Evolutionary conservation across 2,329 filamentous ascomycete genomes (phyloP), one percentile per base, ranked within the genome.

Genomic region (Talaromyces sp.): DNA sequence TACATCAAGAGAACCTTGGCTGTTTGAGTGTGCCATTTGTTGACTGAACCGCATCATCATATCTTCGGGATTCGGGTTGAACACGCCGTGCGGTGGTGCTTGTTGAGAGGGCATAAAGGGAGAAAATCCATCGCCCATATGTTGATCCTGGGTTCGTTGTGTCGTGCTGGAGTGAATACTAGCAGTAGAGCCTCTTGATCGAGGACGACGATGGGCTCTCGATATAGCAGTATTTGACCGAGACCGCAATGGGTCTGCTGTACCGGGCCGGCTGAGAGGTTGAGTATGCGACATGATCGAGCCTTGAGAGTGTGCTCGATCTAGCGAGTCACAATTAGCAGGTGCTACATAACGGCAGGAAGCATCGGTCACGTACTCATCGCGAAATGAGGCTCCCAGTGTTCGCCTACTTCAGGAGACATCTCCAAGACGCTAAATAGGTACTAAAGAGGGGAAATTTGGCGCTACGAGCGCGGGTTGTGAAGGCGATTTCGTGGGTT

Each of bases 151-250:
- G 33, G 72, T 73, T 57, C 74, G 71, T 63, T 77, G 74, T 39
- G 75, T 76, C 15, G 73, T 74, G 60, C 70, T 76, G n/a, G 77
- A 78, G 61, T 78, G 76, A 51, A 78, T 74, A 61, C 77, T 79
- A 35, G 75, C 72, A 9, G 76, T 78, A 46, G 76, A 78, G 35
- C 75, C 76, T 67, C 76, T 69, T 35, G 77, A 79, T 56, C 76
- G 69, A 53, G 76, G 73, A 53, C 73, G 75, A 53, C 72, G 73
- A 64, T 67, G 69, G 60, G 67, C 70, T 53, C 73, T 69, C 11
- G 75, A 76, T n/a, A 73, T 60, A 55, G 68, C 64, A 25, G 69
- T 74, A 62, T 74, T 73, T 7, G 75, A 77, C 15, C 74, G 73
- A 41, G 73, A 70, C 57, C 73, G 69, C 63, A 72, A 65, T 43